phyloP scores from a whole-genome alignment of 441 rosid genomes.

The Erodium moschatum region DNA sequence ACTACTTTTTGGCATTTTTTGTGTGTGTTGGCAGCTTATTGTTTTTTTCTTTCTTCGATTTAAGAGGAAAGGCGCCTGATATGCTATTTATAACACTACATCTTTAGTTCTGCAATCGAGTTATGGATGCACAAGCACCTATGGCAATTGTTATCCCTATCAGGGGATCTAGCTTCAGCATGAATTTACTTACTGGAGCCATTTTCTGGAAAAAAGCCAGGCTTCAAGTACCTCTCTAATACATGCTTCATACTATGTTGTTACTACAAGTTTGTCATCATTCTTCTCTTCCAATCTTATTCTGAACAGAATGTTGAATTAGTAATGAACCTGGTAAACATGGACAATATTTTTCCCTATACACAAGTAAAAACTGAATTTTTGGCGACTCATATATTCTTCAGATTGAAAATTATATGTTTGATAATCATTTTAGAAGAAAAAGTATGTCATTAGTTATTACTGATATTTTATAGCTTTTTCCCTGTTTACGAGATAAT shows the following conservation, averaged over 20 bases:
- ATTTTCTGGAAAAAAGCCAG: constrained; percentile 50
- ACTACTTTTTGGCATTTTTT: no score
- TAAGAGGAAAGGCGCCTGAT: no score
- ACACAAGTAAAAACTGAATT: background rate
- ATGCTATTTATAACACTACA: constrained; percentile 25
- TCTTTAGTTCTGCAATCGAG: constrained; percentile 59
- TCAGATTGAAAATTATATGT: background rate
- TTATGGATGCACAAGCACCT: constrained; percentile 78
- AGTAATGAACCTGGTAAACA: background rate
- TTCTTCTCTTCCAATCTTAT: background rate
- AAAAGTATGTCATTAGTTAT: background rate
- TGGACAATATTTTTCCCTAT: background rate
- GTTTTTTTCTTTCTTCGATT: no score
- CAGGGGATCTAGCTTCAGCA: constrained; percentile 37
- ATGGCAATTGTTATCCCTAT: constrained; percentile 63
- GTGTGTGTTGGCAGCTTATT: no score
- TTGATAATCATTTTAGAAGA: background rate
- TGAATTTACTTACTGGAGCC: constrained; percentile 61
- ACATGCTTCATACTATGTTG: constrained; percentile 12
- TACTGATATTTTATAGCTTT: background rate
- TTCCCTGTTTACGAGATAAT: background rate
- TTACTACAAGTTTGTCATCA: no score
- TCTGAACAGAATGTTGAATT: background rate
- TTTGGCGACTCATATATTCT: background rate
- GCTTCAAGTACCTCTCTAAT: constrained; percentile 35